Conservation (phyloP, 495 filamentous ascomycete genomes). For the Neurospora pannonica region DNA sequence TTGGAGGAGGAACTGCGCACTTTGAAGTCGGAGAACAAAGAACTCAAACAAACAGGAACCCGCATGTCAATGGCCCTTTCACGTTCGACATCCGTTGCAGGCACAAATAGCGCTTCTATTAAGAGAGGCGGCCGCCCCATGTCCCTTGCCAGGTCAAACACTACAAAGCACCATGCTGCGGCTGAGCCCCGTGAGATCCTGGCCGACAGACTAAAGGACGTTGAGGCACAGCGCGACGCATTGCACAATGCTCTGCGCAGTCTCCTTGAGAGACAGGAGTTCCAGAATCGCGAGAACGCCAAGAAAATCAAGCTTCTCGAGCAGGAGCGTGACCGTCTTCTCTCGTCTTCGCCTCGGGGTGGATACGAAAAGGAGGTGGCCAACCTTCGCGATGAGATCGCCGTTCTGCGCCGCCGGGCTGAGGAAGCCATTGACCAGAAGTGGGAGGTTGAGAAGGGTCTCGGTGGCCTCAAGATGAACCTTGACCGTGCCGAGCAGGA, state of each 20-base stretch:
- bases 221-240: slow-evolving; percentile 88
- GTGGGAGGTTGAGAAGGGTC: slow-evolving; percentile 90
- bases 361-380: slow-evolving; percentile 77
- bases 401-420: slow-evolving; percentile 72
- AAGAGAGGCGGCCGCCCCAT: slow-evolving; percentile 21
- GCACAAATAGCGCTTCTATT: slow-evolving; percentile 6
- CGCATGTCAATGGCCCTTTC: slow-evolving; percentile 26
- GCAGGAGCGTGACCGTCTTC: slow-evolving; percentile 64
- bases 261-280: slow-evolving; percentile 78
- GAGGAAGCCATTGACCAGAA: slow-evolving; percentile 96
- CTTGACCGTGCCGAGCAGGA: slow-evolving; percentile 92
- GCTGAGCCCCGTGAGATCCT: slow-evolving; percentile 59
- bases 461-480: slow-evolving; percentile 91
- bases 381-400: slow-evolving; percentile 73
- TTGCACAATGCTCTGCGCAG: slow-evolving; percentile 76
- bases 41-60: slow-evolving; percentile 16
- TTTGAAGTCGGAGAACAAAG: slow-evolving; percentile 53
- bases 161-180: slow-evolving; percentile 35
- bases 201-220: slow-evolving; percentile 78
- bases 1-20: slow-evolving; percentile 67
- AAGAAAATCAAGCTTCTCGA: slow-evolving; percentile 69
- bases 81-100: slow-evolving; percentile 36
- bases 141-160: slow-evolving; percentile 49
- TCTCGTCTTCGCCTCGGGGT: slow-evolving; percentile 56
- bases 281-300: slow-evolving; percentile 68